Percentiles rank a stretch among this genome's conserved stretches.
phyloP scores from a whole-genome alignment of 257 asterid genomes.

The Buddleja alternifolia region DNA sequence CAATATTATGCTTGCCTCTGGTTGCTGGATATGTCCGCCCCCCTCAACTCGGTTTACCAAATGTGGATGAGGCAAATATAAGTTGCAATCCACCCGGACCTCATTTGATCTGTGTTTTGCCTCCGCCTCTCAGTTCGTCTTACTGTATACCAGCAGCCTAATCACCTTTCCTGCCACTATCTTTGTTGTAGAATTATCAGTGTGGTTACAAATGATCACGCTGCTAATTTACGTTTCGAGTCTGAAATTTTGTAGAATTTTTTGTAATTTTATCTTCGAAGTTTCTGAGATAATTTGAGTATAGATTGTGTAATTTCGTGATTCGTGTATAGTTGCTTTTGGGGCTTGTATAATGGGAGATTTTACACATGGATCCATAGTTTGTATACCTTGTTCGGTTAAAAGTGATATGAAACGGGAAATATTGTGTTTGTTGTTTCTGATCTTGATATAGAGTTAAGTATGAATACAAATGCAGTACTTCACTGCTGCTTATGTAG shows the following conservation, averaged over 20 bases:
- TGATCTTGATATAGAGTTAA: neutral
- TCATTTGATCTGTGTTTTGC: constrained; percentile 87
- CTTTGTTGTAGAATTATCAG: constrained; percentile 24
- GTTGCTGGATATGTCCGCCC: constrained; percentile 96
- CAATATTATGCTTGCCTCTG: constrained; percentile 83
- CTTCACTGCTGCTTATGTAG: too few relatives aligned
- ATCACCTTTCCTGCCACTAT: constrained; percentile 21
- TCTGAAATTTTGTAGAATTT: constrained; percentile 35
- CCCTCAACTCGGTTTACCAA: constrained; percentile 83
- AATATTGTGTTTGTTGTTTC: neutral
- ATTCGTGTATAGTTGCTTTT: constrained; percentile 39
- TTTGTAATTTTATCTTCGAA: neutral
- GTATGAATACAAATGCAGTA: neutral
- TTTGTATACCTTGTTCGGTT: constrained; percentile 22
- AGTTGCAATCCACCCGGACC: constrained; percentile 98
- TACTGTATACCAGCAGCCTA: constrained; percentile 77
- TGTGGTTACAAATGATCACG: constrained; percentile 13
- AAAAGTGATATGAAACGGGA: constrained; percentile 23
- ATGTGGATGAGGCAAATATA: constrained; percentile 65
- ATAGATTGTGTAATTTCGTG: constrained; percentile 22
- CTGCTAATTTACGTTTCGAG: constrained; percentile 11
- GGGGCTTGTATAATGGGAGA: constrained; percentile 30
- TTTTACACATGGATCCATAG: neutral
- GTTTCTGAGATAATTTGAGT: constrained; percentile 27
- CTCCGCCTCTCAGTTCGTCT: constrained; percentile 91